A percentile compares a stretch with the other conserved stretches of the same genome.
phyloP scores from a whole-genome alignment of 495 filamentous ascomycete species.

The Talaromyces stipitatus region DNA sequence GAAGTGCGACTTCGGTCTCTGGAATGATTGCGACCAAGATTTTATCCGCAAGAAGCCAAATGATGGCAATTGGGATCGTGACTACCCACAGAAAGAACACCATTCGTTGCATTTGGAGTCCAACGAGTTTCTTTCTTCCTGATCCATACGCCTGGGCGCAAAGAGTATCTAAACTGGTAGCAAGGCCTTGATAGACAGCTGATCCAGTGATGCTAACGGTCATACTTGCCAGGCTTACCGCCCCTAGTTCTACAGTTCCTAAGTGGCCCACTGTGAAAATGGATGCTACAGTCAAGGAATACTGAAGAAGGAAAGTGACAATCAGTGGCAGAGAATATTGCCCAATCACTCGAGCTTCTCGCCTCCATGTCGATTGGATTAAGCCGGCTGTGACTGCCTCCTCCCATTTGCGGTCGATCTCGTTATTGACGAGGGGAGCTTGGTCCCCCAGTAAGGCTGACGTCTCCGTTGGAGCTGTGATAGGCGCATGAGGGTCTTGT shows the following conservation, averaged over 20 bases:
- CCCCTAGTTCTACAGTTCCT: constrained; percentile 55
- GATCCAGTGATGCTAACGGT: constrained; percentile 68
- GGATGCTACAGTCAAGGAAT: constrained; percentile 62
- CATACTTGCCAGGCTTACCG: constrained; percentile 60
- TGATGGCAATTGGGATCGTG: constrained; percentile 55
- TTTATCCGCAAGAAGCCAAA: constrained; percentile 56
- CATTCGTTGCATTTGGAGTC: constrained; percentile 68
- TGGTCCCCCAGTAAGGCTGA: constrained; percentile 41
- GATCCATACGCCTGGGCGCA: constrained; percentile 73
- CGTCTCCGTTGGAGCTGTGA: constrained; percentile 31
- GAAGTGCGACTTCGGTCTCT: constrained; percentile 51
- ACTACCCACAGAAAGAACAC: constrained; percentile 52
- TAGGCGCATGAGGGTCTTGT: constrained; percentile 2
- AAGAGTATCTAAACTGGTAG: constrained; percentile 67
- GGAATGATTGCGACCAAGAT: constrained; percentile 58
- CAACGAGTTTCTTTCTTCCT: constrained; percentile 59
- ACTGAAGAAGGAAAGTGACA: constrained; percentile 67
- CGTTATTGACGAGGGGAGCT: constrained; percentile 25
- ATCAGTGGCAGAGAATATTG: constrained; percentile 60
- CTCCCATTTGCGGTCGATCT: constrained; percentile 63
- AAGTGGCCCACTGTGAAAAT: constrained; percentile 63
- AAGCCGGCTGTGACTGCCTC: constrained; percentile 63
- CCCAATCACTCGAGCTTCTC: constrained; percentile 64
- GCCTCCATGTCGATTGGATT: constrained; percentile 77
- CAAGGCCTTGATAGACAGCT: constrained; percentile 63